Evolutionary conservation across 768 basidiomycete genomes (phyloP).

Genomic region (Tricholoma bakamatsutake): DNA sequence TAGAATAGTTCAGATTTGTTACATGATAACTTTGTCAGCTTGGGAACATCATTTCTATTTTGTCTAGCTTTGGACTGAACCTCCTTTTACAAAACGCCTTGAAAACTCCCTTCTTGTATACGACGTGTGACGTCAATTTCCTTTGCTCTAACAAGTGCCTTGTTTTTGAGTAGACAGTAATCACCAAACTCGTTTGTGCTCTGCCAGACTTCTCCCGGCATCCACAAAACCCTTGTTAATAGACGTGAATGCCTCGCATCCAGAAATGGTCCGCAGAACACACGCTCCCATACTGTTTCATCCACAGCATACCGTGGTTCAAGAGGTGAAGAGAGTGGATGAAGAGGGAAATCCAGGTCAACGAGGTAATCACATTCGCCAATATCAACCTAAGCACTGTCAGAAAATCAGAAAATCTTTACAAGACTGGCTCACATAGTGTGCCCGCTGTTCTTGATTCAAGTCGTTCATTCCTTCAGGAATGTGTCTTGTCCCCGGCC

Average conservation of each 20-base stretch:
- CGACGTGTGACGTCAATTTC: conserved; percentile 22
- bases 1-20: too few relatives aligned
- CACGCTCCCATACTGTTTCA: conserved; percentile 68
- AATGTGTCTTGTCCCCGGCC: conserved; percentile 55
- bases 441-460: conserved; percentile 72
- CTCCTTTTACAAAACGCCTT: neutral
- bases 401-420: conserved; percentile 2
- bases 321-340: conserved; percentile 44
- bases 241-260: conserved; percentile 70
- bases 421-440: conserved; percentile 53
- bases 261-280: conserved; percentile 78
- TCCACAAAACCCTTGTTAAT: conserved; percentile 73
- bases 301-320: conserved; percentile 83
- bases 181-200: conserved; percentile 76
- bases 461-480: conserved; percentile 78
- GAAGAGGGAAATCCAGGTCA: conserved; percentile 80
- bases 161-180: conserved; percentile 81
- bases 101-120: neutral
- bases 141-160: conserved; percentile 30
- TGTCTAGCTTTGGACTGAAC: neutral
- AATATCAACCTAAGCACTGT: conserved; percentile 49
- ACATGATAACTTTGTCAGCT: too few relatives aligned
- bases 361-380: conserved; percentile 84
- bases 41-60: too few relatives aligned
- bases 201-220: conserved; percentile 70